Evolutionary conservation across 140 eudicot species (phyloP), one percentile per base, ranked within the genome.

Genomic region (Flaveria floridana): DNA sequence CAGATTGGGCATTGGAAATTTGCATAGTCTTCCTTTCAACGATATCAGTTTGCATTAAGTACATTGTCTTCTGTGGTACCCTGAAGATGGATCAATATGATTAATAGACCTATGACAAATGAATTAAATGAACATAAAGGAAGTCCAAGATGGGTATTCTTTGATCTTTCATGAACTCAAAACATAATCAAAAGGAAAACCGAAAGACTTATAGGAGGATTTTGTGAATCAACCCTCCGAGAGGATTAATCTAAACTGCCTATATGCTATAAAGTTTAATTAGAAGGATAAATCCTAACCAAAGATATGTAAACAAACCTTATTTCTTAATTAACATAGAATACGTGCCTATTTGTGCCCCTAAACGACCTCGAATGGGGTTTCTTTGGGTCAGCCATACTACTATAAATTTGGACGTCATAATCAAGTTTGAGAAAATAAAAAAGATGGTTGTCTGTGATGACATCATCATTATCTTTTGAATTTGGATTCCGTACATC

Each of bases 371-470:
- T 26, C 14, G 15, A 65, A 65, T 63, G 28, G 25, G 41, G 41
- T 34, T 34, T 34, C 7, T 34, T 34, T 34, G 41, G 41, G 8
- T 34, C 41, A 34, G 41, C 41, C 41, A 6, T 34, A 34, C 8
- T 34, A 0, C 41, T 34, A 34, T 34, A 34, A 34, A 34, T 0
- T 34, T 34, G 41, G 25, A 37, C 50, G 37, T 48, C 51, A 7
- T 30, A 7, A n/a, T 65, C 48, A 34, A 16, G 51, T 39, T 15
- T 65, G 70, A 19, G 25, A 15, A 42, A 65, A 30, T 64, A 1
- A 7, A 47, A 64, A 30, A 64, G 26, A 65, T 65, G 70, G 25
- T n/a, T 37, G 51, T 65, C 37, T 37, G 70, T 64, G 70, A 65
- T 37, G 70, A 39, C 51, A 6, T 23, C 26, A 34, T 65, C 26